Evolutionary conservation across 129 eudicot species (phyloP), one percentile per base, ranked within the genome.

Genomic region (Flaveria linearis): DNA sequence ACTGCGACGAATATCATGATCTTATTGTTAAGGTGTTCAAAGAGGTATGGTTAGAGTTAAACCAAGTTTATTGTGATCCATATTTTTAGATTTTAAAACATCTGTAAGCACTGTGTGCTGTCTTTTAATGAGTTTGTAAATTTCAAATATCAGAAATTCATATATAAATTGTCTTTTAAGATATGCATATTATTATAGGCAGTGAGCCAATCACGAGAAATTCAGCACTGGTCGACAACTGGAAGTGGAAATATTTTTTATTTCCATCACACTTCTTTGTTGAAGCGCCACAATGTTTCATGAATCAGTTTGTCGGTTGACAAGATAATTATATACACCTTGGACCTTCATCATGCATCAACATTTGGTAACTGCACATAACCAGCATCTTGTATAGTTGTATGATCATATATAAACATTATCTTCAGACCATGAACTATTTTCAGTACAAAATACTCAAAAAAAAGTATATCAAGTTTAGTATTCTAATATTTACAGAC

Each of bases 11-110:
- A 65, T 90, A 88, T 52, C 98, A 92, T 86, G 83, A 80, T 43
- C 79, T 90, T 43, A 92, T 92, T 62, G 83, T 90, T 71, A 82
- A 86, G 85, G 96, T 85, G 57, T 92, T 92, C 64, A 74, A 92
- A 68, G 81, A 90, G 72, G 88, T 92, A 30, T 92, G 93, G 93
- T 70, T 77, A 56, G 88, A 92, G 51, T 69, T 92, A 41, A 81
- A 80, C 45, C 78, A 82, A 15, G 67, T 76, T 4, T 39, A 70
- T 50, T 68, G 78, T 78, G 74, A 76, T 71, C 69, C 72, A 65
- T 75, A 65, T 17, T 78, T 41, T 74, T 62, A 45, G 67, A 25
- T 62, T 76, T 41, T 23, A 78, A 66, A 58, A 73, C 76, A 55
- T 73, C 74, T 55, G 69, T 65, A 78, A 62, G 23, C 57, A 52